Evolutionary conservation across 371 early-diverging fungal species (phyloP).

Genomic region (Syncephalastrum contaminatum): DNA sequence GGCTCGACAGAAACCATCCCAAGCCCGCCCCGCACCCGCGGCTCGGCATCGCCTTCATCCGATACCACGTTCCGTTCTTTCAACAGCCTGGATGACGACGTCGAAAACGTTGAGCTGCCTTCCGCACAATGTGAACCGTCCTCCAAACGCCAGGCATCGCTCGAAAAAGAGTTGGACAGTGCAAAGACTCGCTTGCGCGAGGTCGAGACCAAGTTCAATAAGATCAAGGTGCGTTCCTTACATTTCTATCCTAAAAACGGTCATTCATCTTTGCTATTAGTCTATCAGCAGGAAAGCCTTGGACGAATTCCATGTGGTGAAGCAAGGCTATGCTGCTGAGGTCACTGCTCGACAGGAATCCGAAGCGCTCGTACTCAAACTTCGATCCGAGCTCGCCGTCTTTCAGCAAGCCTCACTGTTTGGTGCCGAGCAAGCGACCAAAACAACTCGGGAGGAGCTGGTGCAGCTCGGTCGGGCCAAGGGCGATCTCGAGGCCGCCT

Average conservation of each 20-base stretch:
- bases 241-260: not conserved
- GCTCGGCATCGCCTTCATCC: conserved; percentile 16
- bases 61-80: conserved; percentile 14
- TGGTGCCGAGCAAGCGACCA: conserved; percentile 13
- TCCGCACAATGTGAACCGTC: conserved; percentile 1
- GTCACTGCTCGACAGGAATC: conserved; percentile 35
- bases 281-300: conserved; percentile 45
- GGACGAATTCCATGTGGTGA: conserved; percentile 46
- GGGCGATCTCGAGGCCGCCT: conserved; percentile 26
- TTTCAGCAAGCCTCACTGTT: conserved; percentile 37
- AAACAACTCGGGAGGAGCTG: conserved; percentile 29
- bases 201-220: conserved; percentile 40
- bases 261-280: conserved; percentile 15
- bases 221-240: conserved; percentile 34
- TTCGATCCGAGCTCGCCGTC: conserved; percentile 34
- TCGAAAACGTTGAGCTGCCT: conserved; percentile 5
- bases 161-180: conserved; percentile 24
- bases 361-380: conserved; percentile 23
- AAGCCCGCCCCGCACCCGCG: conserved; percentile 14
- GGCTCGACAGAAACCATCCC: conserved; percentile 12
- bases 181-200: conserved; percentile 32
- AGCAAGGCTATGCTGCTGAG: conserved; percentile 43
- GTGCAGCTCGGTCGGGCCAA: conserved; percentile 19
- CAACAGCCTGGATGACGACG: conserved; percentile 9
- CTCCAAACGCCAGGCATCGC: conserved; percentile 5